Conservation (phyloP, 208 protist species). For the Phytomonas sp. region DNA sequence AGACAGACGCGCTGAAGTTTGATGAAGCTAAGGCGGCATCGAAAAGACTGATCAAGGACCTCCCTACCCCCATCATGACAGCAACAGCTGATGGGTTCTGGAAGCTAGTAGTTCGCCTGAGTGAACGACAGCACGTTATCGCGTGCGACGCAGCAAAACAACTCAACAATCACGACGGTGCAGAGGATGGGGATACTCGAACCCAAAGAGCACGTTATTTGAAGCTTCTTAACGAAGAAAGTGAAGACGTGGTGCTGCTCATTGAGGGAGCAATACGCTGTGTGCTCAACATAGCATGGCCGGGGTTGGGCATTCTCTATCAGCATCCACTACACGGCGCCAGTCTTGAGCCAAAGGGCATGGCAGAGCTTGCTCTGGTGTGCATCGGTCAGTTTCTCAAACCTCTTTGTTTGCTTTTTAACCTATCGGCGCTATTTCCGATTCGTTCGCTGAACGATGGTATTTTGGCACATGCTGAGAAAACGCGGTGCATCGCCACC, state of each 20-base stretch:
- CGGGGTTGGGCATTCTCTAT: conserved; percentile 69
- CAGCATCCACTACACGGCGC: conserved; percentile 19
- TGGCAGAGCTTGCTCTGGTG: conserved; percentile 31
- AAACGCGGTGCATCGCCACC: conserved; percentile 30
- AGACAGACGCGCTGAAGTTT: neutral
- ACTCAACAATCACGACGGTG: conserved; percentile 6
- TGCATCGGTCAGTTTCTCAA: conserved; percentile 46
- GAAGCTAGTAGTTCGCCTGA: conserved; percentile 41
- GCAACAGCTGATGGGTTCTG: conserved; percentile 39
- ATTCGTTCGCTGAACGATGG: conserved; percentile 27
- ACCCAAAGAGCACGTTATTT: conserved; percentile 18
- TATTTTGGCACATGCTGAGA: conserved; percentile 46
- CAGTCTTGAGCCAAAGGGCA: conserved; percentile 17
- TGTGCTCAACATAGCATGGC: conserved; percentile 71
- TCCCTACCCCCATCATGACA: conserved; percentile 34
- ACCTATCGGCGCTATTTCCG: conserved; percentile 57
- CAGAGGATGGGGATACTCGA: neutral
- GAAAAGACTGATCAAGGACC: neutral
- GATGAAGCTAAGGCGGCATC: conserved; percentile 7
- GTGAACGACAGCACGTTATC: conserved; percentile 51
- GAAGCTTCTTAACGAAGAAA: conserved; percentile 43
- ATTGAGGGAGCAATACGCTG: conserved; percentile 35
- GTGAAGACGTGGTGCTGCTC: conserved; percentile 42
- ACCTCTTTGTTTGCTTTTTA: conserved; percentile 49
- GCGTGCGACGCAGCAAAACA: conserved; percentile 29